Base-by-base conservation (phyloP, 495 filamentous ascomycete genomes). In the Trichoderma erinaceum region DNA sequence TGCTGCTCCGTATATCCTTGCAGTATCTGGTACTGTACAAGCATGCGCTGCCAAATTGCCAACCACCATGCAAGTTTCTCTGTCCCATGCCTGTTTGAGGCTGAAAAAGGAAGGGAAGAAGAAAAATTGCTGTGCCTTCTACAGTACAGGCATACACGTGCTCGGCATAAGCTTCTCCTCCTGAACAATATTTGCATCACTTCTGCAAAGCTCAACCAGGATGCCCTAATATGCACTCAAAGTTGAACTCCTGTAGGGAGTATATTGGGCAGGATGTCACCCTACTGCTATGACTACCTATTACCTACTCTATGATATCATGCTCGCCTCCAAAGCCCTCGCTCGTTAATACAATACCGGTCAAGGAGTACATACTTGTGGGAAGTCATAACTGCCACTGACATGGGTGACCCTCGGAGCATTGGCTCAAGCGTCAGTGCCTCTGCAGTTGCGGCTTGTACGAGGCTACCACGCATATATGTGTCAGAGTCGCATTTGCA, bases 151-250 rank as follows among this genome's bases (percentile, higher is more conserved):
- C 35, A 38, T 38, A 10, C 35, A 38, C 5, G 44, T n/a, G 44
- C 10, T 56, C 50, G n/a, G 50, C 50, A 23, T 56, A 7, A 56
- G 18, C 50, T 56, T 21, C 50, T 56, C 50, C n/a, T 38, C n/a
- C 50, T 56, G 50, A n/a, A 56, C 21, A 16, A 56, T 11, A 16
- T n/a, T 56, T 56, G 50, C 50, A 56, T 56, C 50, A 56, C 25
- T 25, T 16, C 21, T 56, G 50, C 50, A 56, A 56, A 25, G n/a
- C 50, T 25, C n/a, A 4, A 8, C 21, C 50, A 23, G 6, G 18
- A 56, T 25, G 50, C n/a, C 21, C 21, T 21, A 23, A 4, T 56
- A n/a, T n/a, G 18, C 43, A 46, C 35, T 7, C 43, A 18, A n/a
- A 8, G 21, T 56, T 56, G 50, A 7, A 7, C 50, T 25, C 50